These are phyloP conservation scores for Chaetomiaceae sp. DNA, from an alignment of 2,329 filamentous ascomycete genomes.

Conservation along the genomic window DNA sequence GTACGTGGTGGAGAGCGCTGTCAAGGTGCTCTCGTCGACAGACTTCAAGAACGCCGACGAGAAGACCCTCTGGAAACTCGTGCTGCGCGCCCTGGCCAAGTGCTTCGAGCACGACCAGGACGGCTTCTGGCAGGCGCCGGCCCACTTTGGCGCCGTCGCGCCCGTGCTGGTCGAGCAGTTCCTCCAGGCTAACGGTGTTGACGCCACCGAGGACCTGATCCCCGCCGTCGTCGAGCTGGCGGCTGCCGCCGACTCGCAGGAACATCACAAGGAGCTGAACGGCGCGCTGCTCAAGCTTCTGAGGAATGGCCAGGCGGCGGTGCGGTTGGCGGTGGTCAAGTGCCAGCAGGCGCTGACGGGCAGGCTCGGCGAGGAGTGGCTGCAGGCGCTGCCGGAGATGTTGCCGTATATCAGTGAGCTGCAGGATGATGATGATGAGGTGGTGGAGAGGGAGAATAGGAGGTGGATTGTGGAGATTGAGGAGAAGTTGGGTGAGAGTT, in stretches of 20 bases:
- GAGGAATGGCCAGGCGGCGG: slow-evolving; percentile 63
- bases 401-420: slow-evolving; percentile 92
- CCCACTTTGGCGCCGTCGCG: slow-evolving; percentile 73
- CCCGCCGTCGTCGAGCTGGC: slow-evolving; percentile 77
- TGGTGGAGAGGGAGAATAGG: slow-evolving; percentile 83
- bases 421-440: slow-evolving; percentile 93
- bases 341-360: slow-evolving; percentile 77
- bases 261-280: slow-evolving; percentile 91
- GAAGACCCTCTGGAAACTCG: slow-evolving; percentile 59
- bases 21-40: slow-evolving; percentile 40
- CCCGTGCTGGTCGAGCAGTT: slow-evolving; percentile 66
- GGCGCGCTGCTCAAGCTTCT: slow-evolving; percentile 70
- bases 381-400: slow-evolving; percentile 89
- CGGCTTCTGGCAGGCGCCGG: slow-evolving; percentile 90
- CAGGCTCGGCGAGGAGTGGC: slow-evolving; percentile 85
- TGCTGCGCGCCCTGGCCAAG: slow-evolving; percentile 66
- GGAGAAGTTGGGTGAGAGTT: slow-evolving; percentile 78
- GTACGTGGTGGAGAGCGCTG: slow-evolving; percentile 73
- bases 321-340: slow-evolving; percentile 76
- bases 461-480: slow-evolving; percentile 90
- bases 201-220: slow-evolving; percentile 53
- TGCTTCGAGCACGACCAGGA: slow-evolving; percentile 88
- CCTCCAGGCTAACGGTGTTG: slow-evolving; percentile 40
- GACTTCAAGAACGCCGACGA: slow-evolving; percentile 46
- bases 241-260: slow-evolving; percentile 72